Evolutionary conservation across 2,329 filamentous ascomycete genomes (phyloP).

Genomic region (Fonsecaea monophora): DNA sequence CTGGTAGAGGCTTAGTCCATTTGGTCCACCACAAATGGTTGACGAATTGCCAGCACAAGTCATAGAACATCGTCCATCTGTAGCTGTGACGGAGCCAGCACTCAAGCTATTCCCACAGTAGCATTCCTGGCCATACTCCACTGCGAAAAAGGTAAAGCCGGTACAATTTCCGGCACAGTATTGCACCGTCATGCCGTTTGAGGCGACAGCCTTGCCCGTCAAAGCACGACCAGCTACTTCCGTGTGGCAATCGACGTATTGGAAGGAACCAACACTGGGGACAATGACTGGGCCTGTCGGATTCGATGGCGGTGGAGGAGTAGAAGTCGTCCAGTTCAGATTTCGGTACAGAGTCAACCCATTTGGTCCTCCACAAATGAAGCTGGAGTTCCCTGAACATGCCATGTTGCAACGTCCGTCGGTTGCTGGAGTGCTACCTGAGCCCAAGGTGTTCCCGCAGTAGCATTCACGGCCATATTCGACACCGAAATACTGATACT

Average conservation of each 20-base stretch:
- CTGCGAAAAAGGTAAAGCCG: constrained; percentile 47
- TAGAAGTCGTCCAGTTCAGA: constrained; percentile 20
- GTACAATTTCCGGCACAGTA: constrained; percentile 34
- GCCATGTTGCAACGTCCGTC: constrained; percentile 51
- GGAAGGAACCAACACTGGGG: constrained; percentile 29
- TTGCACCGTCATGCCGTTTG: constrained; percentile 30
- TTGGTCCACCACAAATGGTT: constrained; percentile 42
- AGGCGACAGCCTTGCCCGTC: constrained; percentile 28
- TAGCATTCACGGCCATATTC: constrained; percentile 48
- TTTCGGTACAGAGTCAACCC: constrained; percentile 50
- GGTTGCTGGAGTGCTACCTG: constrained; percentile 33
- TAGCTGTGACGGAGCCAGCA: constrained; percentile 28
- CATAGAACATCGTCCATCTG: constrained; percentile 35
- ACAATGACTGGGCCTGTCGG: constrained; percentile 29
- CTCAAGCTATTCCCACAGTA: constrained; percentile 43
- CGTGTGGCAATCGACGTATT: constrained; percentile 36
- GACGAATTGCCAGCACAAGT: constrained; percentile 40
- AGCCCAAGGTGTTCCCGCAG: constrained; percentile 43
- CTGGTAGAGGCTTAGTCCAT: constrained; percentile 39
- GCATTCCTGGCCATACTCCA: constrained; percentile 50
- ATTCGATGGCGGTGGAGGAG: constrained; percentile 18
- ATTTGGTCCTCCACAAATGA: constrained; percentile 58
- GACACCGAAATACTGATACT: constrained; percentile 44
- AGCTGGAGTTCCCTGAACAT: constrained; percentile 48
- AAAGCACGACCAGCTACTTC: constrained; percentile 33